These are phyloP conservation scores for Avena insularis DNA, from an alignment of 176 grass and related monocot species.

Conservation along the genomic window DNA sequence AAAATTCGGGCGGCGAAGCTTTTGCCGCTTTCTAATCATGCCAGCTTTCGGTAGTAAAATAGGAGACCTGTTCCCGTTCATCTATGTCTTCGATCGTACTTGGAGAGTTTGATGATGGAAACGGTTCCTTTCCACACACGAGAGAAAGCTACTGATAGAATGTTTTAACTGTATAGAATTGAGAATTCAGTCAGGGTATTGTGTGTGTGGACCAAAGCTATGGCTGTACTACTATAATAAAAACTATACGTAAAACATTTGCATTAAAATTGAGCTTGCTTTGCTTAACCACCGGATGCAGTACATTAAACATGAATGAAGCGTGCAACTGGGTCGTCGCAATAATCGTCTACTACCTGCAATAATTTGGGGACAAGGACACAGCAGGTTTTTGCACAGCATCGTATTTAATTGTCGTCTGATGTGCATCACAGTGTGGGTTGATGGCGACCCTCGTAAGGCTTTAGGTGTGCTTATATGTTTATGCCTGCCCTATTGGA, in stretches of 20 bases:
- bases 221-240: neutral
- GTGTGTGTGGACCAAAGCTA: slow-evolving; percentile 41
- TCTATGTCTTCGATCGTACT: neutral
- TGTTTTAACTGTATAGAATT: neutral
- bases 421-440: slow-evolving; percentile 20
- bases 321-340: slow-evolving; percentile 40
- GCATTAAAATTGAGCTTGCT: neutral
- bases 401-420: slow-evolving; percentile 34
- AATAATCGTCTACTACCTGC: slow-evolving; percentile 24
- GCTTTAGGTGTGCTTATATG: neutral
- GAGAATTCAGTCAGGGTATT: neutral
- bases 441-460: slow-evolving; percentile 15
- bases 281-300: slow-evolving; percentile 40
- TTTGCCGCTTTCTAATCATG: slow-evolving; percentile 41
- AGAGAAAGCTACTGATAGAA: slow-evolving; percentile 24
- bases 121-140: slow-evolving; percentile 22
- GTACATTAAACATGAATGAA: slow-evolving; percentile 20
- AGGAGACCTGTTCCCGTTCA: neutral
- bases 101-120: neutral
- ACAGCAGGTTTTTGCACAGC: slow-evolving; percentile 22
- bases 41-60: neutral
- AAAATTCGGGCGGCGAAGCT: neutral
- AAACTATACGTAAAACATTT: neutral
- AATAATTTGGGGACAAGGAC: slow-evolving; percentile 55
- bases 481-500: neutral